Conservation (phyloP, 2,329 filamentous ascomycete genomes). For the Plenodomus biglobosus region DNA sequence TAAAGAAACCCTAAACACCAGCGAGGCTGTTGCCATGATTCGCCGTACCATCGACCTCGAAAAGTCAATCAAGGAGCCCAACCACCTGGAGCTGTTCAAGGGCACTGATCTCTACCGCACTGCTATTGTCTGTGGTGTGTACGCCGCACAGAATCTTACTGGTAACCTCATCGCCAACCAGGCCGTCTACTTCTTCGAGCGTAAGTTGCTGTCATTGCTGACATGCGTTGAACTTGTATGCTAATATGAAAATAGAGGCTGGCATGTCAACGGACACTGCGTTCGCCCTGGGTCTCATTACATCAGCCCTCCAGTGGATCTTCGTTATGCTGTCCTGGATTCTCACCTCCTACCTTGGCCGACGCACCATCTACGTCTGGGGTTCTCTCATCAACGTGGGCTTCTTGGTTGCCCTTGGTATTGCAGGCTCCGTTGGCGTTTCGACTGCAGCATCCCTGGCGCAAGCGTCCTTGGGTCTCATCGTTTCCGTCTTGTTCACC, state of each 20-base stretch:
- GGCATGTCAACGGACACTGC: conserved; percentile 58
- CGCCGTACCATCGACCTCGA: conserved; percentile 60
- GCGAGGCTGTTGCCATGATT: conserved; percentile 61
- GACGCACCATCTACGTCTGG: conserved; percentile 66
- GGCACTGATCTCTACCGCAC: conserved; percentile 59
- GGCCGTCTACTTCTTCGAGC: conserved; percentile 62
- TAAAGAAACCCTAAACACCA: conserved; percentile 44
- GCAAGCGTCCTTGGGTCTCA: conserved; percentile 64
- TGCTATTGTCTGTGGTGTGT: conserved; percentile 59
- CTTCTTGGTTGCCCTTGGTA: conserved; percentile 61
- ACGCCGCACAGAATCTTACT: conserved; percentile 62
- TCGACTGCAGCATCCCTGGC: conserved; percentile 52
- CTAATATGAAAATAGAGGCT: conserved; percentile 55
- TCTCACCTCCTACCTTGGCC: conserved; percentile 64
- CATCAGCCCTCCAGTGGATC: conserved; percentile 62
- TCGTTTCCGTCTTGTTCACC: conserved; percentile 66
- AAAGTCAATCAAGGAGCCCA: conserved; percentile 52
- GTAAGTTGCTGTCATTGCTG: conserved; percentile 42
- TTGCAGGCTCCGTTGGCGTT: conserved; percentile 56
- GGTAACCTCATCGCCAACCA: conserved; percentile 66
- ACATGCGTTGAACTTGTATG: too few relatives aligned
- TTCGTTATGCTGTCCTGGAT: conserved; percentile 69
- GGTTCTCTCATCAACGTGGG: conserved; percentile 57
- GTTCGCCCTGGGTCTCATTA: conserved; percentile 66
- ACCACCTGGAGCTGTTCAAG: conserved; percentile 55